Conservation (phyloP, 2,329 filamentous ascomycete genomes). For the Raffaelea deltoideospora region DNA sequence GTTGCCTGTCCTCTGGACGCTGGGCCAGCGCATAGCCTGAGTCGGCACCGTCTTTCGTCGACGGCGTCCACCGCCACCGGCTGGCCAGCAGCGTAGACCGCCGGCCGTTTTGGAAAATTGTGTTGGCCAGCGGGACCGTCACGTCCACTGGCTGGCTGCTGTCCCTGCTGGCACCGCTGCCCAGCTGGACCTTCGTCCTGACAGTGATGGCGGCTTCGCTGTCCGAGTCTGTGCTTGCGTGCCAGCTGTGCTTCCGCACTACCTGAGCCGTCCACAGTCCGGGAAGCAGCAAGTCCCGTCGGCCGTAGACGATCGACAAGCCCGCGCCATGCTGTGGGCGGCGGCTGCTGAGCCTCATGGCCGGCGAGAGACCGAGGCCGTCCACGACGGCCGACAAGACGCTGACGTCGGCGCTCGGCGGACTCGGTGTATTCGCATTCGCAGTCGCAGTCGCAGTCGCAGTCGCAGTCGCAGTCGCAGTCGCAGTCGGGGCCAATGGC, state of each 20-base stretch:
- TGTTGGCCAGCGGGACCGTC: constrained; percentile 59
- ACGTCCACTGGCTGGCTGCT: constrained; percentile 24
- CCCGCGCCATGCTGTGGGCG: constrained; percentile 21
- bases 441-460: no score
- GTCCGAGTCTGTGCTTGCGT: constrained; percentile 15
- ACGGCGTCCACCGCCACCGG: constrained; percentile 21
- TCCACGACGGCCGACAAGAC: constrained; percentile 42
- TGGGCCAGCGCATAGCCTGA: constrained; percentile 11
- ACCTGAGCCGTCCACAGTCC: constrained; percentile 24
- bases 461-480: no score
- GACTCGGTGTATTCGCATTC: no score
- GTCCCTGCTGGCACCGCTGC: no score
- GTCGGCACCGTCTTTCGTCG: no score
- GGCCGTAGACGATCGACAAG: constrained; percentile 36
- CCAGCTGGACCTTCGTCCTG: no score
- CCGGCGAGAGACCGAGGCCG: constrained; percentile 20
- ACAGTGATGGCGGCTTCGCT: constrained; percentile 26
- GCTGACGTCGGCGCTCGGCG: constrained; percentile 18
- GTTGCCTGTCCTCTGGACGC: not conserved
- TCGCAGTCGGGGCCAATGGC: constrained; percentile 1
- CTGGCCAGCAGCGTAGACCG: constrained; percentile 40
- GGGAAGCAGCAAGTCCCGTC: constrained; percentile 25
- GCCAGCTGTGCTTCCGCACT: not conserved
- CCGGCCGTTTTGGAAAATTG: constrained; percentile 56
- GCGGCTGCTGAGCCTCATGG: no score